These are phyloP conservation scores for Macadamia integrifolia DNA, from an alignment of 164 flowering plant species.

Conservation along the genomic window DNA sequence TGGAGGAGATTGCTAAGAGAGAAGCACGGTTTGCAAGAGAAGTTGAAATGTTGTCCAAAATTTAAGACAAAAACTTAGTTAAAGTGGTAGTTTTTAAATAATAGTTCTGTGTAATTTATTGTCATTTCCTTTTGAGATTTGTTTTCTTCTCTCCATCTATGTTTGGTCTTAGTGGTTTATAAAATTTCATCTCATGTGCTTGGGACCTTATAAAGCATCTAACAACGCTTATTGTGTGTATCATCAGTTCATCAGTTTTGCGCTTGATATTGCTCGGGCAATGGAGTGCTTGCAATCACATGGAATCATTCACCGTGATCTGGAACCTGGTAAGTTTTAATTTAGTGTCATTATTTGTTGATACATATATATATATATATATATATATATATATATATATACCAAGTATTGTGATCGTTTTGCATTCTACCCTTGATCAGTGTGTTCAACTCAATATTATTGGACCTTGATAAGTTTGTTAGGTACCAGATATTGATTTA, in stretches of 20 bases:
- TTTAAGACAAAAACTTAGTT: constrained; percentile 88
- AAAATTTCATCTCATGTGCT: background rate
- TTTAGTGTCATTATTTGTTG: background rate
- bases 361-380: no score
- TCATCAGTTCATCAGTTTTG: constrained; percentile 29
- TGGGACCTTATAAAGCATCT: background rate
- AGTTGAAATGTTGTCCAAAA: constrained; percentile 86
- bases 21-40: constrained; percentile 78
- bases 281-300: constrained; percentile 34
- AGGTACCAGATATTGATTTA: no score
- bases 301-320: constrained; percentile 35
- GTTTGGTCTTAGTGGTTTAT: no score
- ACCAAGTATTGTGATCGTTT: background rate
- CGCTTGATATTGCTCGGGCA: constrained; percentile 32
- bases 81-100: constrained; percentile 42
- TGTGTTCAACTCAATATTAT: background rate
- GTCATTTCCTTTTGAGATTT: no score
- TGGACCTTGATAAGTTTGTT: background rate
- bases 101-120: background rate
- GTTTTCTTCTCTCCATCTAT: no score
- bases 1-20: constrained; percentile 70
- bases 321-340: constrained; percentile 24
- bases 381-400: no score
- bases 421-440: background rate
- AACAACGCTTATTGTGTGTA: constrained; percentile 8